A percentile compares a stretch with the other conserved stretches of the same genome.
phyloP scores from a whole-genome alignment of 768 basidiomycete genomes.

The Calvatia gigantea region DNA sequence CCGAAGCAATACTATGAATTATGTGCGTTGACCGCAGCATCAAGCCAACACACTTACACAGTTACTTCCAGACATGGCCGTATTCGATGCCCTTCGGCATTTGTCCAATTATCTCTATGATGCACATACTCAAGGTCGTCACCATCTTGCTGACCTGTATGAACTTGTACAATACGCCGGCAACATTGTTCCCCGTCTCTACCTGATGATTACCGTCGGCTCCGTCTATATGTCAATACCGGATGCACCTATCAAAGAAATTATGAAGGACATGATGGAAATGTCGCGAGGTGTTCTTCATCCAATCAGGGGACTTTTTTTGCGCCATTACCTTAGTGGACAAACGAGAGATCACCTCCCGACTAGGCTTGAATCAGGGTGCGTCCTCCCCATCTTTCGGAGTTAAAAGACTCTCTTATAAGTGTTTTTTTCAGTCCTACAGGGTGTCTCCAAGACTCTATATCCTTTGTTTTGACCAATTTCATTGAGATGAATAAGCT shows the following conservation, averaged over 20 bases:
- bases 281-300: constrained; percentile 98
- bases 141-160: constrained; percentile 97
- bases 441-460: constrained; percentile 94
- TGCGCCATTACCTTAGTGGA: constrained; percentile 94
- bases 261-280: constrained; percentile 99
- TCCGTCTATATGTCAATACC: constrained; percentile 99
- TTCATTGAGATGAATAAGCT: constrained; percentile 99
- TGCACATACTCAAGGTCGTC: constrained; percentile 85
- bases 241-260: constrained; percentile 96
- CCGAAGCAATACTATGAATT: constrained; percentile 99
- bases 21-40: constrained; percentile 50
- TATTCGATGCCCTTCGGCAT: constrained; percentile 94
- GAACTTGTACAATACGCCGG: constrained; percentile 99
- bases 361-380: constrained; percentile 82
- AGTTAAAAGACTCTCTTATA: constrained; percentile 5
- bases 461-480: constrained; percentile 93
- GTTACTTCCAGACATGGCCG: constrained; percentile 79
- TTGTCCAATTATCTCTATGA: constrained; percentile 96
- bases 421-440: constrained; percentile 48
- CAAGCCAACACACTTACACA: neutral
- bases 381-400: constrained; percentile 20
- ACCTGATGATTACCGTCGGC: constrained; percentile 99
- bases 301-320: constrained; percentile 93
- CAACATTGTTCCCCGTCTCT: constrained; percentile 89
- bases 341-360: constrained; percentile 97